These are phyloP conservation scores for Venturia carpophila DNA, from an alignment of 2,329 filamentous ascomycete genomes.

Conservation along the genomic window DNA sequence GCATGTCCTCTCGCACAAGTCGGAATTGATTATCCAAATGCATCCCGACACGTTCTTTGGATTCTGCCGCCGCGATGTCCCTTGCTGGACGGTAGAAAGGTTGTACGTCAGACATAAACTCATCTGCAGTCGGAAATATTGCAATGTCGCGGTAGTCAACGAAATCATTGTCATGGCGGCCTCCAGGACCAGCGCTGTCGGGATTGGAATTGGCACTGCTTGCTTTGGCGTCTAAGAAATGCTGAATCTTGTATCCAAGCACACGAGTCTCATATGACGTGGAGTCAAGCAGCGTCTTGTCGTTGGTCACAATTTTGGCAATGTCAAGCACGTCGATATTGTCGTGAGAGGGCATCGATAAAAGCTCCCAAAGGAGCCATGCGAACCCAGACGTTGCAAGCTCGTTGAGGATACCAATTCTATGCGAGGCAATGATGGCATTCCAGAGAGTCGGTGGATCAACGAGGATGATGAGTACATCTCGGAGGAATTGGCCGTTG, in stretches of 20 bases:
- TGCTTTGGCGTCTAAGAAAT: slow-evolving; percentile 29
- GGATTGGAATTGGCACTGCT: not conserved
- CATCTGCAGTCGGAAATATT: slow-evolving; percentile 59
- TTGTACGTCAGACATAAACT: slow-evolving; percentile 47
- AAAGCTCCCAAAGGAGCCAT: slow-evolving; percentile 39
- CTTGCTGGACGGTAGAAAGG: slow-evolving; percentile 50
- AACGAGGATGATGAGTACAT: slow-evolving; percentile 41
- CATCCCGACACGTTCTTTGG: slow-evolving; percentile 34
- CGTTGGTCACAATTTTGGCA: slow-evolving; percentile 20
- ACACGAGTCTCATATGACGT: slow-evolving; percentile 27
- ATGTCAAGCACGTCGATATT: slow-evolving; percentile 23
- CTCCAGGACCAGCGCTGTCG: slow-evolving; percentile 43
- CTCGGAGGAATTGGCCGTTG: slow-evolving; percentile 43
- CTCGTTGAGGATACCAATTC: slow-evolving; percentile 23
- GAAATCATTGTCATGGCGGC: slow-evolving; percentile 67
- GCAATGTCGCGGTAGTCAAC: slow-evolving; percentile 52
- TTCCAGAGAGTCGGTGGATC: slow-evolving; percentile 51
- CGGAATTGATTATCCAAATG: slow-evolving; percentile 68
- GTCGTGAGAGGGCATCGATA: slow-evolving; percentile 30
- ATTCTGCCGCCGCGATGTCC: slow-evolving; percentile 38
- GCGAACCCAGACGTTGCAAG: slow-evolving; percentile 29
- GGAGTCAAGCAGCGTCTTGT: slow-evolving; percentile 25
- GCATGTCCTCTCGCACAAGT: slow-evolving; percentile 62
- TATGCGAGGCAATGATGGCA: slow-evolving; percentile 33
- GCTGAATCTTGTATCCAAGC: slow-evolving; percentile 37